Conservation (phyloP, 176 grass and related monocot genomes). For the Paspalum vaginatum region DNA sequence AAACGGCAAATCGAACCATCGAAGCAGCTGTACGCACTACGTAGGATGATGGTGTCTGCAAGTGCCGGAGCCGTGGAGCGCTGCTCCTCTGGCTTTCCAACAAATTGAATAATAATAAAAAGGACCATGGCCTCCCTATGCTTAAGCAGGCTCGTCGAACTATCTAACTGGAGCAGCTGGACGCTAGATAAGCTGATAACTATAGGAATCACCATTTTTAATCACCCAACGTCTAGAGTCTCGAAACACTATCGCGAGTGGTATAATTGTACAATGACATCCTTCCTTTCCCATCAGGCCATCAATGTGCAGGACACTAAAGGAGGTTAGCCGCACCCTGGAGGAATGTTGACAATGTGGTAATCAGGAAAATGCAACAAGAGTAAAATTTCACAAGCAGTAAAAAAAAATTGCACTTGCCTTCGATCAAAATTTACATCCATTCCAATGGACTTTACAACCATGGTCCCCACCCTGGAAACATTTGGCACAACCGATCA, state of each 20-base stretch:
- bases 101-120: background rate
- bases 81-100: background rate
- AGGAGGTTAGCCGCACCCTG: background rate
- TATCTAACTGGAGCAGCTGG: background rate
- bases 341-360: background rate
- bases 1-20: background rate
- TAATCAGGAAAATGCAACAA: background rate
- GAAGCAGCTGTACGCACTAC: background rate
- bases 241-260: background rate
- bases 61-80: background rate
- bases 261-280: background rate
- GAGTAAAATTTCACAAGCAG: conserved; percentile 5
- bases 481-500: conserved; percentile 91
- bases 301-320: background rate
- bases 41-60: background rate
- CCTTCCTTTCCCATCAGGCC: background rate
- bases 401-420: conserved; percentile 9
- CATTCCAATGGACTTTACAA: conserved; percentile 37
- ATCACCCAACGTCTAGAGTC: background rate
- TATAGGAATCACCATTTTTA: background rate
- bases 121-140: background rate
- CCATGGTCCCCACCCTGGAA: conserved; percentile 97
- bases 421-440: conserved; percentile 19
- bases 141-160: background rate
- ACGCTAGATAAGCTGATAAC: too few species aligned